A percentile compares a stretch with the other conserved stretches of the same genome.
These are phyloP conservation scores for Chondrostereum purpureum DNA, from an alignment of 1,284 basidiomycete genomes.

Conservation along the genomic window DNA sequence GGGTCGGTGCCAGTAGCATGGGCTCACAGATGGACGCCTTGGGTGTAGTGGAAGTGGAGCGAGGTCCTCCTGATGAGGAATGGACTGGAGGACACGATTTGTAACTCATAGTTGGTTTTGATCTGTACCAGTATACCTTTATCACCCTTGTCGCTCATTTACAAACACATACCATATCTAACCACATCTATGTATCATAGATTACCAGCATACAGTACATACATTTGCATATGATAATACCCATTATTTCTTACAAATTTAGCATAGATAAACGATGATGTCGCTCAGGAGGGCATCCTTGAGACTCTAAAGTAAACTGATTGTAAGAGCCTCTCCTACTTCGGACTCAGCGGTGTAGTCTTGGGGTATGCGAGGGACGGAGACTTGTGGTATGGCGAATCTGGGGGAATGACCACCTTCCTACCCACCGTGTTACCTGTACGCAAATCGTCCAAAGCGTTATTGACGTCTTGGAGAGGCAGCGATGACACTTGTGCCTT, in stretches of 20 bases:
- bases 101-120: too few species aligned
- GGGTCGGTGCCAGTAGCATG: constrained; percentile 41
- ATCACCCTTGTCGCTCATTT: too few species aligned
- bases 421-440: constrained; percentile 8
- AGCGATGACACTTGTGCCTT: constrained; percentile 5
- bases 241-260: not conserved
- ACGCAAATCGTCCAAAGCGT: constrained; percentile 12
- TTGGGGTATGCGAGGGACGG: too few species aligned
- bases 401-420: constrained; percentile 11
- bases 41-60: constrained; percentile 46
- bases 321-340: too few species aligned
- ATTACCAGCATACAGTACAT: too few species aligned
- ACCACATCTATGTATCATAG: too few species aligned
- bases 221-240: not conserved
- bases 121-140: too few species aligned
- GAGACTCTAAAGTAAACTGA: not conserved
- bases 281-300: not conserved
- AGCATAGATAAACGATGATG: not conserved
- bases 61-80: constrained; percentile 43
- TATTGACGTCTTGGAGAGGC: constrained; percentile 11
- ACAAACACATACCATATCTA: too few species aligned
- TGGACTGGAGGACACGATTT: constrained; percentile 36
- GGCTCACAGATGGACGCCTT: constrained; percentile 44
- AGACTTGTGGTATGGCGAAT: not conserved
- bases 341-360: too few species aligned